Evolutionary conservation across 2,329 filamentous ascomycete species (phyloP), one percentile per base, ranked within the genome.

Genomic region (Metarhizium guizhouense): DNA sequence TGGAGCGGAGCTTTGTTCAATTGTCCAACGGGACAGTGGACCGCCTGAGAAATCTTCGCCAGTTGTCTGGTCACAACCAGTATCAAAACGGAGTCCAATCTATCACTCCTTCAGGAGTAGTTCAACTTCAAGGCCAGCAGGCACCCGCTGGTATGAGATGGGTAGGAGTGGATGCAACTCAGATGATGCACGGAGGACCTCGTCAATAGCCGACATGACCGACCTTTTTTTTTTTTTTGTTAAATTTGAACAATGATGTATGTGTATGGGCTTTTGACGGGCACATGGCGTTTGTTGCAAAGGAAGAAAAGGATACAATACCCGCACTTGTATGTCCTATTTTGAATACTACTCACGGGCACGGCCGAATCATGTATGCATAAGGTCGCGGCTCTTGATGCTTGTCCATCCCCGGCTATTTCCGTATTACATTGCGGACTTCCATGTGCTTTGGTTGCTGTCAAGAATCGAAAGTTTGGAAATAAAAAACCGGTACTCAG

Each of bases 1-100:
- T 85, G n/a, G 73, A 76, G 58, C 69, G 74, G 43, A 78, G 71
- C 43, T 85, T 85, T 61, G 77, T 83, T 58, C 65, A 66, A 51
- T 73, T 75, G 13, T 83, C 76, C 4, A 69, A 67, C 34, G 72
- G 76, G 49, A 70, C 77, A 5, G 60, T 76, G 29, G 70, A 75
- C 3, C 68, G 72, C 3, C 67, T 84, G 14, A 68, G 64, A 59
- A 68, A 70, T 40, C 71, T 74, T 29, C 68, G 66, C 51, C 66
- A 68, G 47, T 61, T 71, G 60, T 67, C 70, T 38, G 64, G 61
- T 47, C 69, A 72, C 13, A 64, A 65, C 34, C 71, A 71, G 36
- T 68, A 68, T 32, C 64, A 69, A 20, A 64, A 65, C 4, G 67
- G 66, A 8, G 11, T 56, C 11, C 34, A 50, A 6, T 20, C 59